Evolutionary conservation across 1,284 basidiomycete genomes (phyloP).

Genomic region (Ganoderma lingzhi): DNA sequence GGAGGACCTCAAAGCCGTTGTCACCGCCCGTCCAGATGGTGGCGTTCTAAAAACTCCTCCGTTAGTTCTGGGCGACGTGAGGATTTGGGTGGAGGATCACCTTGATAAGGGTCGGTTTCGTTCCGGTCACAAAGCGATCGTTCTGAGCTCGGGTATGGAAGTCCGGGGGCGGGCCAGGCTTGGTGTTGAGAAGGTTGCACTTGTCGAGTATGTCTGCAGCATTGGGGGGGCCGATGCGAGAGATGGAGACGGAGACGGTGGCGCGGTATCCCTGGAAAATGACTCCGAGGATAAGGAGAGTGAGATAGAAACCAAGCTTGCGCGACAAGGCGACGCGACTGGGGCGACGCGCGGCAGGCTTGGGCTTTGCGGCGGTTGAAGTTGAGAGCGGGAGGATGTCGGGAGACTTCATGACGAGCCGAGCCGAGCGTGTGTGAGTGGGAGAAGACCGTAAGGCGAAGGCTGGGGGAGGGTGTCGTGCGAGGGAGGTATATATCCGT

Average conservation of each 20-base stretch:
- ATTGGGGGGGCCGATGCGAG: conserved; percentile 25
- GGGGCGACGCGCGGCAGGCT: not conserved
- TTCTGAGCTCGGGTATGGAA: conserved; percentile 62
- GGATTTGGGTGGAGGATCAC: conserved; percentile 10
- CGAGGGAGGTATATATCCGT: not conserved
- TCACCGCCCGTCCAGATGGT: conserved; percentile 69
- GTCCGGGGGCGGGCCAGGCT: conserved; percentile 51
- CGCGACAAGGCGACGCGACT: not conserved
- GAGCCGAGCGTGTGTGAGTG: not conserved
- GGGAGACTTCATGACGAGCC: not conserved
- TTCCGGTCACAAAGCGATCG: conserved; percentile 73
- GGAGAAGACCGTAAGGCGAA: not conserved
- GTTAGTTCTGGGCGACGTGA: not conserved
- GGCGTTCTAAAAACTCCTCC: conserved; percentile 57
- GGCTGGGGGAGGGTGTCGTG: not conserved
- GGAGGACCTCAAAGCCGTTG: conserved; percentile 59
- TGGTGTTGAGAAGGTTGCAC: conserved; percentile 48
- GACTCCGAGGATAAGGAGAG: not conserved
- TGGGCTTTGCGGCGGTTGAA: not conserved
- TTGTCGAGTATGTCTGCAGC: conserved; percentile 41
- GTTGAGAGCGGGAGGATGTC: not conserved
- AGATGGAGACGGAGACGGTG: not conserved
- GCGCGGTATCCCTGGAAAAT: not conserved
- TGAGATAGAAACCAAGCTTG: not conserved
- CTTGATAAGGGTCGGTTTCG: conserved; percentile 55